phyloP scores from a whole-genome alignment of 1,139 yeast genomes.

The Spencermartinsiella ligniputridi region DNA sequence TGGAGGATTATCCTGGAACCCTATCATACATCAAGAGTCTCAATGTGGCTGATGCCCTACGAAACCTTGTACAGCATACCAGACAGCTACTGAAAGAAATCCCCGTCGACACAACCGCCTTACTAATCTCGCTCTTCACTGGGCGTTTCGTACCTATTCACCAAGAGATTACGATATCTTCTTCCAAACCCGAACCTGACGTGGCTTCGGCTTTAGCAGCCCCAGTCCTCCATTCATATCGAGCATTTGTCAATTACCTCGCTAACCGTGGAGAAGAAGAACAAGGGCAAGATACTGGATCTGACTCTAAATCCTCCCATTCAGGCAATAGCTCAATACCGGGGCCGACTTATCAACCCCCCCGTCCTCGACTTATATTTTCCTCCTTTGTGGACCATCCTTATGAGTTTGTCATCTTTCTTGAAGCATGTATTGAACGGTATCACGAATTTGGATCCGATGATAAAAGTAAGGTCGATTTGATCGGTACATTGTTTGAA shows the following conservation, averaged over 20 bases:
- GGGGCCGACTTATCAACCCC: conserved; percentile 84
- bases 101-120: conserved; percentile 79
- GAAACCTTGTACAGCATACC: conserved; percentile 65
- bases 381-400: conserved; percentile 82
- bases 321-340: conserved; percentile 3
- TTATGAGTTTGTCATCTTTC: conserved; percentile 83
- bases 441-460: conserved; percentile 75
- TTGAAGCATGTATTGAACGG: conserved; percentile 85
- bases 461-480: conserved; percentile 47
- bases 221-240: conserved; percentile 62
- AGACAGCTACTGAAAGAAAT: conserved; percentile 57
- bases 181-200: conserved; percentile 4
- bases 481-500: conserved; percentile 75
- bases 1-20: conserved; percentile 59
- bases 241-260: conserved; percentile 65
- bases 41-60: conserved; percentile 71
- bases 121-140: conserved; percentile 82
- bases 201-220: conserved; percentile 18
- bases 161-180: not conserved
- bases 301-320: not conserved
- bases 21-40: conserved; percentile 65
- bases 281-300: not conserved
- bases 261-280: conserved; percentile 27
- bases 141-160: conserved; percentile 62
- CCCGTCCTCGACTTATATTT: conserved; percentile 82